phyloP scores from a whole-genome alignment of 2,329 filamentous ascomycete species.

The Xenosphaeropsis pyriputrescens region DNA sequence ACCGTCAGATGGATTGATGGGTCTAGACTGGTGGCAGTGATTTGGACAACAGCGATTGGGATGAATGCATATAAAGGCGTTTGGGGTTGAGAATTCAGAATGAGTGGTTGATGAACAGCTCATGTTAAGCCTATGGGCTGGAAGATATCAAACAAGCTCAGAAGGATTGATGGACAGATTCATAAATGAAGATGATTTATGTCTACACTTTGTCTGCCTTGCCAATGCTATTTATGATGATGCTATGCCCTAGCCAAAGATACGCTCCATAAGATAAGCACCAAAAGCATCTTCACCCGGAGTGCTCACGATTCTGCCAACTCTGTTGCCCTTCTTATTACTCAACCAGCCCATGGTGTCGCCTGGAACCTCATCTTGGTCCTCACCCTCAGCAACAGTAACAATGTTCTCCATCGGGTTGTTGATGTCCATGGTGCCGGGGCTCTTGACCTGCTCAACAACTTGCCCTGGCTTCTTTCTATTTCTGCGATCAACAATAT shows the following conservation, averaged over 20 bases:
- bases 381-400: slow-evolving; percentile 27
- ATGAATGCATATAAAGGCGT: not conserved
- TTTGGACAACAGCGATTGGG: not conserved
- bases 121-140: no score
- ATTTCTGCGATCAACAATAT: slow-evolving; percentile 62
- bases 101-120: no score
- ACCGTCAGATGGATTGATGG: slow-evolving; percentile 1
- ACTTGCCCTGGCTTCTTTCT: slow-evolving; percentile 35
- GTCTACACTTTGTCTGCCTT: not conserved
- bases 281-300: slow-evolving; percentile 58
- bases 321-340: slow-evolving; percentile 57
- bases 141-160: no score
- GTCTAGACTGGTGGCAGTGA: slow-evolving; percentile 5
- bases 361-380: slow-evolving; percentile 40
- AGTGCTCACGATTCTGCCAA: slow-evolving; percentile 57
- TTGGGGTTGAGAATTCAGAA: no score
- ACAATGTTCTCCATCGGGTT: slow-evolving; percentile 22
- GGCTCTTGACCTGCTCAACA: slow-evolving; percentile 16
- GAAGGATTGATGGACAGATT: slow-evolving; percentile 5
- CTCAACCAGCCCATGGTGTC: slow-evolving; percentile 71
- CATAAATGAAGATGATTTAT: not conserved
- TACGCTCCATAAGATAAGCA: slow-evolving; percentile 43
- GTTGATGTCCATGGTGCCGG: slow-evolving; percentile 17
- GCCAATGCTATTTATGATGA: not conserved
- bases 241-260: slow-evolving; percentile 34